Base-by-base conservation (phyloP, 345 rosid species). In the Hibiscus syriacus region DNA sequence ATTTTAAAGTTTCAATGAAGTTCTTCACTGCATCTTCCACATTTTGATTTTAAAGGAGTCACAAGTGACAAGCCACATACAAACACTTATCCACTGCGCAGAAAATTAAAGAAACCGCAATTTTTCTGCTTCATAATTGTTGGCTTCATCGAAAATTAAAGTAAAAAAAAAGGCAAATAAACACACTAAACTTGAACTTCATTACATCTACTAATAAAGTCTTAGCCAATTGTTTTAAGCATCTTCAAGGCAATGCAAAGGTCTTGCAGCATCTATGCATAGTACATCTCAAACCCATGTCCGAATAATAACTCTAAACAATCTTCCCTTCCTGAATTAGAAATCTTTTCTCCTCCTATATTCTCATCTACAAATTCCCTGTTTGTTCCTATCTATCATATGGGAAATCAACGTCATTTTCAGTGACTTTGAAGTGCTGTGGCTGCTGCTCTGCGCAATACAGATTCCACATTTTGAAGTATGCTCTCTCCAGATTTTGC, bases 381-480 rank as follows among this genome's bases (percentile, higher is more conserved):
- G 76, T 54, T 36, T n/a, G 71, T 45, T 70, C 58, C 79, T 73
- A 88, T 58, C 81, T 80, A 76, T 83, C 81, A 63, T 43, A 72
- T n/a, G 9, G 99, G 84, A 84, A 92, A 29, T 92, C 96, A 4
- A 69, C 26, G 68, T 92, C 97, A 73, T 80, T 82, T 80, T 95
- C 99, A 0, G 77, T 70, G 1, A 95, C 99, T 71, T 83, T 90
- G 26, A 92, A 95, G 77, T 85, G 97, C 43, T 83, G 86, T 6
- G 96, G 90, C 58, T 88, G 84, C 81, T 84, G 82, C 38, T 96
- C 87, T 0, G 80, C 73, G 79, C 97, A 88, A 70, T 87, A 81
- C 11, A 92, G 74, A 82, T 80, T 90, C 99, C 99, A 95, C 99
- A 95, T 95, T 77, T 86, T 95, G 70, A 86, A 83, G 80, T 85